Percentiles rank a stretch among this genome's conserved stretches.
Evolutionary conservation across 2,329 filamentous ascomycete species (phyloP).

Genomic region (Cladosporium austrohemisphaericum): DNA sequence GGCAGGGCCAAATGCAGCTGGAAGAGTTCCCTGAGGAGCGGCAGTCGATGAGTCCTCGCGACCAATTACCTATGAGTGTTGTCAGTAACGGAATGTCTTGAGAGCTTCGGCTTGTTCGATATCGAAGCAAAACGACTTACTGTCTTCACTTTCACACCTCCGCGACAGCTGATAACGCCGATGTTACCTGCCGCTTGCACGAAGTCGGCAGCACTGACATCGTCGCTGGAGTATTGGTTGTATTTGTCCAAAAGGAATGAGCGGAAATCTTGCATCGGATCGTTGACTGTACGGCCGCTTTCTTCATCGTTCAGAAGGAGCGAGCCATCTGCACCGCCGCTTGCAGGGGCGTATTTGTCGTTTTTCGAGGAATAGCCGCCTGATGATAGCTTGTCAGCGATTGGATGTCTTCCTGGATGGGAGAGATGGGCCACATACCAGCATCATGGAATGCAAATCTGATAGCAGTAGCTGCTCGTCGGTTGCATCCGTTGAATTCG

Average conservation of each 20-base stretch:
- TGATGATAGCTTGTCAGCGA: not conserved
- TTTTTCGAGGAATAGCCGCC: constrained; percentile 19
- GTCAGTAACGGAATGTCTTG: not conserved
- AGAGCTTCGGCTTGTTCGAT: not conserved
- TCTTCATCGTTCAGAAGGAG: constrained; percentile 38
- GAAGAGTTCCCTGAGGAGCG: constrained; percentile 45
- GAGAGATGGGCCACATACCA: constrained; percentile 1
- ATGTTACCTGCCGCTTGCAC: constrained; percentile 48
- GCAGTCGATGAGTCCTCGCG: constrained; percentile 43
- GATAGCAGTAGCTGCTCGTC: constrained; percentile 23
- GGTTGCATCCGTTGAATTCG: not conserved
- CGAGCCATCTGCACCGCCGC: constrained; percentile 40
- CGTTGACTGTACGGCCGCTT: constrained; percentile 36
- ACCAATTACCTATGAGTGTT: constrained; percentile 41
- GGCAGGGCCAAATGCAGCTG: constrained; percentile 39
- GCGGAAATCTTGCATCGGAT: constrained; percentile 45
- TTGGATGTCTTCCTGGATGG: not conserved
- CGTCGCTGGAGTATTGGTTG: constrained; percentile 21
- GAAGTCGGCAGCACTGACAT: constrained; percentile 51
- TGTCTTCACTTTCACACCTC: constrained; percentile 17
- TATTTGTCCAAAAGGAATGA: constrained; percentile 40
- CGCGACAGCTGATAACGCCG: constrained; percentile 34
- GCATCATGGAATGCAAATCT: constrained; percentile 33
- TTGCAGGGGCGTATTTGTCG: constrained; percentile 22
- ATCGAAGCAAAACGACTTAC: not conserved